These are phyloP conservation scores for Cyclotella sp. DNA, from an alignment of 108 stramenopile species.

Conservation along the genomic window DNA sequence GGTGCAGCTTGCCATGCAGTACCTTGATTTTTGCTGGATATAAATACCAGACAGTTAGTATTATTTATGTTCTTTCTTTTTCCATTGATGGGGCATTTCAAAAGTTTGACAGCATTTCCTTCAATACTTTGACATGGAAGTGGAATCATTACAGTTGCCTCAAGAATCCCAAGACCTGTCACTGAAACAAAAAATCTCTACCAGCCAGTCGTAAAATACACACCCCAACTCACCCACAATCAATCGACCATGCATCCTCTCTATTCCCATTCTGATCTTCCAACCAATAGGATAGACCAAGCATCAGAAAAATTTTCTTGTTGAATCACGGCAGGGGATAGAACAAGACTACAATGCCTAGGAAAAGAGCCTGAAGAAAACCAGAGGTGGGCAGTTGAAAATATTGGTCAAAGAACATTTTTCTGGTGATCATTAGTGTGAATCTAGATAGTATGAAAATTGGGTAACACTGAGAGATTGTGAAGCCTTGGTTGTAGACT, in stretches of 20 bases:
- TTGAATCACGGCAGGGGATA: slow-evolving; percentile 23
- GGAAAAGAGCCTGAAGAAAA: slow-evolving; percentile 47
- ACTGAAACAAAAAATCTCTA: not conserved
- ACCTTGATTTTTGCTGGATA: not conserved
- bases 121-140: slow-evolving; percentile 4
- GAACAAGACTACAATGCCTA: slow-evolving; percentile 71
- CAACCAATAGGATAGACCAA: not conserved
- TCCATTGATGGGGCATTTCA: not conserved
- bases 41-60: not conserved
- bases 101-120: not conserved
- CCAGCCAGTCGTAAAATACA: not conserved
- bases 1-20: not conserved
- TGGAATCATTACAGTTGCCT: slow-evolving; percentile 16
- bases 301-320: not conserved
- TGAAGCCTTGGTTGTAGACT: too few relatives aligned
- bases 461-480: not conserved
- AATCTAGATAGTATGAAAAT: not conserved
- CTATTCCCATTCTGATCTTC: not conserved
- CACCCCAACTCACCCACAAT: not conserved
- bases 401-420: not conserved
- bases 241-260: not conserved
- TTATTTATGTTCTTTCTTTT: not conserved
- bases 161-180: too few relatives aligned
- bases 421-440: not conserved
- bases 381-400: slow-evolving; percentile 21